Base-by-base conservation (phyloP, 1,284 basidiomycete species). In the Farysia itapuensis region DNA sequence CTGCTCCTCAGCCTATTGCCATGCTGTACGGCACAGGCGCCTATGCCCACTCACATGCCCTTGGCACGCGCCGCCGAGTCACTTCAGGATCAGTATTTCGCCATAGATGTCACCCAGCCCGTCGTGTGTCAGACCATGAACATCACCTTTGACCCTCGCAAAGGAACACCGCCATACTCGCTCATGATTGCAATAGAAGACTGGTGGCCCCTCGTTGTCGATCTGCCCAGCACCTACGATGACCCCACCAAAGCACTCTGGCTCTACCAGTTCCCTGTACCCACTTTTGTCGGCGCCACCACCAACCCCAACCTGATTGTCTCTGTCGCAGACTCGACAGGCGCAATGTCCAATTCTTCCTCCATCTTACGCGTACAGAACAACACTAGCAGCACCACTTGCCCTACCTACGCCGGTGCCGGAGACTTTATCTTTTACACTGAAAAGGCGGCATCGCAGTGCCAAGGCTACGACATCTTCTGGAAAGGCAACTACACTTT, bases 61-160 rank as follows among this genome's bases (percentile, higher is more conserved):
- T n/a, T n/a, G n/a, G n/a, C n/a, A n/a, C n/a, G n/a, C n/a, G 26
- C 26, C 26, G 26, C 26, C 26, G 11, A 28, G n/a, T 11, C 26
- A 28, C 26, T n/a, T 11, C 26, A 28, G 26, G 26, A 28, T n/a
- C 26, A 28, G 11, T n/a, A 28, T 19, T 13, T 68, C 43, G 35
- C 44, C n/a, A 35, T 68, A 15, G 33, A 41, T 24, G 38, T 66
- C 4, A 46, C 64, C 4, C 54, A 57, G 18, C 63, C 67, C 3
- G 29, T 32, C 43, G 60, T 54, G 35, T 70, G 67, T 28, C 30
- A 63, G 34, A 35, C 41, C 24, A 48, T 70, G 44, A 63, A 67
- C 45, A 67, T 70, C 50, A 67, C 64, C 18, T 70, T 65, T 16
- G 50, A 65, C 18, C 61, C 65, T 2, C 45, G 49, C 32, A 33